Conservation (phyloP, 139 green algal species). For the Chlorella sp. region DNA sequence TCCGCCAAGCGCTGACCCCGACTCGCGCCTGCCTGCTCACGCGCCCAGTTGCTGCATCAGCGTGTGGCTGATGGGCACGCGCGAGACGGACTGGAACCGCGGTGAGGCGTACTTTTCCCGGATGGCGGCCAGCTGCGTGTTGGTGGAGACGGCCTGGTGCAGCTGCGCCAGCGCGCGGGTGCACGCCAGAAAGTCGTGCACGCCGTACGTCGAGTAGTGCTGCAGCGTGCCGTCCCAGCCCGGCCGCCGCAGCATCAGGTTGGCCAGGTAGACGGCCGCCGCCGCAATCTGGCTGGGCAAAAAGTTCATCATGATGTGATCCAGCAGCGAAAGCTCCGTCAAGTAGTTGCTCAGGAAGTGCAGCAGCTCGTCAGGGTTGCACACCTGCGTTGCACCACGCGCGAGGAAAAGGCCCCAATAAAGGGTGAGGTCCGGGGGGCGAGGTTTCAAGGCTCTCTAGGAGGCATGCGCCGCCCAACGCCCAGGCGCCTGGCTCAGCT, state of each 20-base stretch:
- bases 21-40: too few relatives aligned
- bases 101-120: slow-evolving; percentile 22
- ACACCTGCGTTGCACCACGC: too few relatives aligned
- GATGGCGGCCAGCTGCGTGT: slow-evolving; percentile 11
- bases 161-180: slow-evolving; percentile 23
- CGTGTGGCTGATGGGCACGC: neutral
- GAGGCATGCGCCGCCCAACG: too few relatives aligned
- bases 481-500: too few relatives aligned
- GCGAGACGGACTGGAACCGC: slow-evolving; percentile 18
- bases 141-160: slow-evolving; percentile 6
- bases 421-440: too few relatives aligned
- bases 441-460: too few relatives aligned
- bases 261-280: slow-evolving; percentile 70
- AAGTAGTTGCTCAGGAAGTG: slow-evolving; percentile 81
- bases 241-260: slow-evolving; percentile 39
- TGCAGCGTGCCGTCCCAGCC: slow-evolving; percentile 34
- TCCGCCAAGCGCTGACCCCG: too few relatives aligned
- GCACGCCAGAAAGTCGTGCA: slow-evolving; percentile 21
- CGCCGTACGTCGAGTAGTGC: slow-evolving; percentile 34
- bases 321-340: slow-evolving; percentile 81
- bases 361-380: slow-evolving; percentile 42
- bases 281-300: slow-evolving; percentile 74
- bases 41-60: neutral
- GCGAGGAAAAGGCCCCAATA: too few relatives aligned
- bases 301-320: slow-evolving; percentile 75